Evolutionary conservation across 2,329 filamentous ascomycete species (phyloP).

Genomic region (Stachybotrys chlorohalonatus): DNA sequence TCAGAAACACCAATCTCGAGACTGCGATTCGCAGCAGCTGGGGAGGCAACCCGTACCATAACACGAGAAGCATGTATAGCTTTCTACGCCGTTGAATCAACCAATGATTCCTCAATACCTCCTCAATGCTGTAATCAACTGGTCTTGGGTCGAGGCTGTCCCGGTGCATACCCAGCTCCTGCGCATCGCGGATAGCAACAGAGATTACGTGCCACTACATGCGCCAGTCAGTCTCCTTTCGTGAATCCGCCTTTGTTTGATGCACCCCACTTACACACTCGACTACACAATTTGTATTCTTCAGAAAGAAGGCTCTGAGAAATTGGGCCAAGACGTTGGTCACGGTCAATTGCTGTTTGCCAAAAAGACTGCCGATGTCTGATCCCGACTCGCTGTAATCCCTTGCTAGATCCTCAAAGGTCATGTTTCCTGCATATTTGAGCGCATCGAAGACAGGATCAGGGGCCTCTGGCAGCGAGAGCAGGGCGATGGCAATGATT

Average conservation of each 20-base stretch:
- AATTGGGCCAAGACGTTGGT: conserved; percentile 50
- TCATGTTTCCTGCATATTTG: conserved; percentile 50
- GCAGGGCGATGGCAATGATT: conserved; percentile 43
- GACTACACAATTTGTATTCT: conserved; percentile 49
- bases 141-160: conserved; percentile 43
- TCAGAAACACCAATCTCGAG: not conserved
- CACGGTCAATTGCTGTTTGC: conserved; percentile 46
- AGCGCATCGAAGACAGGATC: conserved; percentile 43
- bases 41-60: conserved; percentile 17
- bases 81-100: conserved; percentile 44
- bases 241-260: not conserved
- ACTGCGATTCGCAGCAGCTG: not conserved
- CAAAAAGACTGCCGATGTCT: conserved; percentile 42
- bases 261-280: conserved; percentile 33
- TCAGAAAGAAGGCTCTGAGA: conserved; percentile 45
- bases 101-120: conserved; percentile 48
- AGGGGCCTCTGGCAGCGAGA: conserved; percentile 39
- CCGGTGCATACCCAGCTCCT: conserved; percentile 52
- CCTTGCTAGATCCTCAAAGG: conserved; percentile 49
- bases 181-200: conserved; percentile 49
- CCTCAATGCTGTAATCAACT: conserved; percentile 33
- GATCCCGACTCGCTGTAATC: conserved; percentile 53
- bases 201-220: conserved; percentile 46
- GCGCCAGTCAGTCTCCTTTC: not conserved
- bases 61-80: conserved; percentile 45